These are phyloP conservation scores for Cystoderma amianthinum DNA, from an alignment of 768 basidiomycete species.

Conservation along the genomic window DNA sequence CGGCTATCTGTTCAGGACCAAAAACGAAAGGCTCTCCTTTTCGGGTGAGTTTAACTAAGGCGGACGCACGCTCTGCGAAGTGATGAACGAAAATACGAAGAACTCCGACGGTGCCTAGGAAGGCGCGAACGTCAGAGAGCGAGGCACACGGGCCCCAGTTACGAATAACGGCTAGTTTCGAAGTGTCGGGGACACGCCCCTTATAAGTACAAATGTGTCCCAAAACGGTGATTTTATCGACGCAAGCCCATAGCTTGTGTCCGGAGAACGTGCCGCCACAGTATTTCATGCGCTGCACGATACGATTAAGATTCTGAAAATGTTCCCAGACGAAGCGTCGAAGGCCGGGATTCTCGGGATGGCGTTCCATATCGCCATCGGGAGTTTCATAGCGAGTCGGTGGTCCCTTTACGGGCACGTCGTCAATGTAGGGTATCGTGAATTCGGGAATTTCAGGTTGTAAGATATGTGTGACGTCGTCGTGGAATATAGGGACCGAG, in stretches of 20 bases:
- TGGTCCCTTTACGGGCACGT: constrained; percentile 26
- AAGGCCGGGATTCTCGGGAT: constrained; percentile 27
- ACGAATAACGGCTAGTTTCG: no score
- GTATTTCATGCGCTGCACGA: constrained; percentile 23
- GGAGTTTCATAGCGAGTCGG: constrained; percentile 15
- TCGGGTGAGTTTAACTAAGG: constrained; percentile 15
- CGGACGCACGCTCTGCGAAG: constrained; percentile 13
- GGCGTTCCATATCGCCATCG: constrained; percentile 22
- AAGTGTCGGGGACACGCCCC: constrained; percentile 20
- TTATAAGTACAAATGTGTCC: no score
- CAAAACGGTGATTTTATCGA: constrained; percentile 19
- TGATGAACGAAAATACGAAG: constrained; percentile 21
- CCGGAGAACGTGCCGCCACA: constrained; percentile 20
- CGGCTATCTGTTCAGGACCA: constrained; percentile 13
- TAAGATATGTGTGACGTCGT: constrained; percentile 27
- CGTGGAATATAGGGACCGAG: no score
- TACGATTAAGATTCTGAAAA: constrained; percentile 20
- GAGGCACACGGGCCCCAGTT: no score
- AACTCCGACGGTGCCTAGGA: constrained; percentile 15
- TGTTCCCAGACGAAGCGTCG: constrained; percentile 33
- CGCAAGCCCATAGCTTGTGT: constrained; percentile 12
- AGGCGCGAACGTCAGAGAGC: constrained; percentile 26
- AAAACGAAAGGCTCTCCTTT: constrained; percentile 22
- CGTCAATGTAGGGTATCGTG: constrained; percentile 30
- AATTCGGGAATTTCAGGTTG: constrained; percentile 29